These are phyloP conservation scores for Cordyceps javanica DNA, from an alignment of 2,329 filamentous ascomycete genomes.

Conservation along the genomic window DNA sequence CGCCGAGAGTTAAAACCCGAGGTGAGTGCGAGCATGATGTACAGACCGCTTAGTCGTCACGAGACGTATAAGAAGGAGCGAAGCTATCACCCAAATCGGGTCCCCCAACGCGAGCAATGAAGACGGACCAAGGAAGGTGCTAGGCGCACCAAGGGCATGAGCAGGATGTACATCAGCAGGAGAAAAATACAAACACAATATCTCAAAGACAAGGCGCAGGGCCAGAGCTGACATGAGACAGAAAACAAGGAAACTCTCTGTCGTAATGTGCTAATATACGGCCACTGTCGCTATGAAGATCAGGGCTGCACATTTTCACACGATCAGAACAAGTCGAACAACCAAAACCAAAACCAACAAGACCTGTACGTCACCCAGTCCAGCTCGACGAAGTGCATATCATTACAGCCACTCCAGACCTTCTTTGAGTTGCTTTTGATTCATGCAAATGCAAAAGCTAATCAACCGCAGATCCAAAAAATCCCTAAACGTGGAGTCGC, in stretches of 20 bases:
- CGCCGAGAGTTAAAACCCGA: conserved; percentile 51
- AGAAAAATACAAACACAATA: not conserved
- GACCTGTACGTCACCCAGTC: conserved; percentile 11
- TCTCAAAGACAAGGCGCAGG: not conserved
- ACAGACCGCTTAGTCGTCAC: too few relatives aligned
- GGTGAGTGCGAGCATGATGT: conserved; percentile 33
- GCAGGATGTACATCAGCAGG: not conserved
- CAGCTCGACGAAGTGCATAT: not conserved
- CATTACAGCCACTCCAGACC: not conserved
- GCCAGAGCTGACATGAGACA: conserved; percentile 24
- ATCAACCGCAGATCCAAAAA: conserved; percentile 59
- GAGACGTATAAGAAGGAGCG: not conserved
- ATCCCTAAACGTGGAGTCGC: conserved; percentile 88
- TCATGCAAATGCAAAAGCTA: conserved; percentile 17
- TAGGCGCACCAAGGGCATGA: too few relatives aligned
- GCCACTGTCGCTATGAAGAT: conserved; percentile 87
- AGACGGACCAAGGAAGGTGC: too few relatives aligned
- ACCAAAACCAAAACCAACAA: conserved; percentile 11
- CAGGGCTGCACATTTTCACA: conserved; percentile 89
- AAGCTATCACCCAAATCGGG: not conserved
- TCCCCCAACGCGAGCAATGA: too few relatives aligned
- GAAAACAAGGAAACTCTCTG: conserved; percentile 87
- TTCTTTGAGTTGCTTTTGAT: conserved; percentile 29
- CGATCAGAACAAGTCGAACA: conserved; percentile 57
- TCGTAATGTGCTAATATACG: conserved; percentile 89